These are phyloP conservation scores for Penicillium silybi DNA, from an alignment of 495 filamentous ascomycete genomes.

Conservation along the genomic window DNA sequence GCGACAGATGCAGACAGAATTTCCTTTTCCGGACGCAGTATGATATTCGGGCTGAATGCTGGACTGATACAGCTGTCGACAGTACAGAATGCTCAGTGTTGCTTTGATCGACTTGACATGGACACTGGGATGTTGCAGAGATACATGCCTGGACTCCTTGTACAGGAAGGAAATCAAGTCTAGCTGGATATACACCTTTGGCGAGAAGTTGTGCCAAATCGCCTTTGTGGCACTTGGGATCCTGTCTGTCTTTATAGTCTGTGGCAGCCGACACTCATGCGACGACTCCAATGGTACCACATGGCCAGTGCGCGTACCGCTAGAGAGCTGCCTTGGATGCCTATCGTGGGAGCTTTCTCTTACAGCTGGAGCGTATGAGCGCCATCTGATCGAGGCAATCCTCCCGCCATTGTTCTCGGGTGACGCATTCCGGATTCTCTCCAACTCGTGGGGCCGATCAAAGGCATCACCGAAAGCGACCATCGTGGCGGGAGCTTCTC, in stretches of 20 bases:
- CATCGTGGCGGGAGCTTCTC: background rate
- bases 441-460: background rate
- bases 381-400: background rate
- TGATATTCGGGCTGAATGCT: background rate
- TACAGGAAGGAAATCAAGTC: background rate
- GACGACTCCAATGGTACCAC: background rate
- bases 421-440: slow-evolving; percentile 3
- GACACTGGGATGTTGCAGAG: background rate
- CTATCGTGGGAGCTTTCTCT: background rate
- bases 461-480: background rate
- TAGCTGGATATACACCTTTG: background rate
- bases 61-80: background rate
- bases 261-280: background rate
- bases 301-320: background rate
- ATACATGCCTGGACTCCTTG: background rate
- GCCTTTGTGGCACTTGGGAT: background rate
- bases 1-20: background rate
- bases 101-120: background rate
- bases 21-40: background rate
- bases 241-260: background rate
- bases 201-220: background rate
- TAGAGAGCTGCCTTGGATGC: background rate
- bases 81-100: background rate
- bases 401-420: background rate
- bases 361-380: background rate